Evolutionary conservation across 345 rosid species (phyloP).

Genomic region (Barbarea vulgaris): DNA sequence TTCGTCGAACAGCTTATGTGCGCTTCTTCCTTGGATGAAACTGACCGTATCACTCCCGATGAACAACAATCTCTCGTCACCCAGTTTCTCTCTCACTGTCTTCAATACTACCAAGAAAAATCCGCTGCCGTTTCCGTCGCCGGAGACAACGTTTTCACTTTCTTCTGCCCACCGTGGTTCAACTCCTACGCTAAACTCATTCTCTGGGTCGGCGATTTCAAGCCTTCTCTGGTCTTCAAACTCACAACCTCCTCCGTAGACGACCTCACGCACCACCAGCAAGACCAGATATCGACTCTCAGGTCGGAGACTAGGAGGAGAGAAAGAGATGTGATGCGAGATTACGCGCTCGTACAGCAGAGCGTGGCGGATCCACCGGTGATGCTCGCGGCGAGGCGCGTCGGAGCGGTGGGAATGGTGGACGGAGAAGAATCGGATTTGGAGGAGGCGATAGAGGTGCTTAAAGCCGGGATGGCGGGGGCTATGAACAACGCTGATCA

Average conservation of each 20-base stretch:
- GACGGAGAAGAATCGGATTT: constrained; percentile 30
- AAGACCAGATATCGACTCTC: constrained; percentile 24
- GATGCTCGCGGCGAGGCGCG: constrained; percentile 37
- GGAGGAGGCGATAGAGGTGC: constrained; percentile 38
- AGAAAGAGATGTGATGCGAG: constrained; percentile 39
- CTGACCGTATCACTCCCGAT: not conserved
- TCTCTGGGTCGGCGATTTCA: constrained; percentile 42
- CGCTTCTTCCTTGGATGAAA: constrained; percentile 25
- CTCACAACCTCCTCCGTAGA: constrained; percentile 20
- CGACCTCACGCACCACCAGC: constrained; percentile 32
- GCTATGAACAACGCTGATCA: constrained; percentile 39
- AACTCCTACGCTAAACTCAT: constrained; percentile 37
- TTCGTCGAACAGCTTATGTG: constrained; percentile 39
- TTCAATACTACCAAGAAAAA: constrained; percentile 41
- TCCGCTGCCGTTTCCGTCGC: constrained; percentile 33
- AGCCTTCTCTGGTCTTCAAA: constrained; percentile 29
- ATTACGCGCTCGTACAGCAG: constrained; percentile 39
- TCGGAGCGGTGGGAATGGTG: constrained; percentile 36
- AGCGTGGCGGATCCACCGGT: constrained; percentile 45
- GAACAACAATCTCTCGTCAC: constrained; percentile 30
- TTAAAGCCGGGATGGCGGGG: constrained; percentile 33
- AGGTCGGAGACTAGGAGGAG: constrained; percentile 32
- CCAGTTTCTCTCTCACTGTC: constrained; percentile 41
- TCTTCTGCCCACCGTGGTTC: constrained; percentile 41
- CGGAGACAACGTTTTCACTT: constrained; percentile 40